Percentiles rank a stretch among this genome's conserved stretches.
phyloP scores from a whole-genome alignment of 2,329 filamentous ascomycete genomes.

The Zymoseptoria ardabiliae region DNA sequence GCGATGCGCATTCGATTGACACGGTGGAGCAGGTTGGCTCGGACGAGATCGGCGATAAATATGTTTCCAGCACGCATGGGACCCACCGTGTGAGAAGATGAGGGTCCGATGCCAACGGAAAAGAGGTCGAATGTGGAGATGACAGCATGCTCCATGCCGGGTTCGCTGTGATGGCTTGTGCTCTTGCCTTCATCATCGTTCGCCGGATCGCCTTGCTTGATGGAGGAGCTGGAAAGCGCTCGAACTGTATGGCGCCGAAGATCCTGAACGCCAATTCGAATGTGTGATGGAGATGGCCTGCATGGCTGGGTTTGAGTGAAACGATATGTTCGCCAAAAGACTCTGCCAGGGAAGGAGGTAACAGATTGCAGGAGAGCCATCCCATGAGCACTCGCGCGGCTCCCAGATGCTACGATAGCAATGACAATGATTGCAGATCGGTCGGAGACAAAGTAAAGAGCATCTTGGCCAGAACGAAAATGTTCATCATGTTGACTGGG shows the following conservation, averaged over 20 bases:
- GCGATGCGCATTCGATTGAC: slow-evolving; percentile 44
- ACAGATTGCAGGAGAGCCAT: no score
- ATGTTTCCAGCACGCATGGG: slow-evolving; percentile 49
- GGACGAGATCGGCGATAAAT: slow-evolving; percentile 43
- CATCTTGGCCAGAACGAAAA: no score
- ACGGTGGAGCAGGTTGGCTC: slow-evolving; percentile 40
- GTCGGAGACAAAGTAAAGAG: no score
- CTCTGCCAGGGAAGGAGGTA: no score
- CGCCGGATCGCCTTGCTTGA: neutral
- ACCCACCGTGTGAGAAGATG: slow-evolving; percentile 46
- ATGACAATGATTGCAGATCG: no score
- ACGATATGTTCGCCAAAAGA: no score
- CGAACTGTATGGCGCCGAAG: neutral
- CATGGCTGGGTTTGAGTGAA: no score
- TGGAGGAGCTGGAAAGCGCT: neutral
- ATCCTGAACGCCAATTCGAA: no score
- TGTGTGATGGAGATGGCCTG: no score
- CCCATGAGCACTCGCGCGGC: no score
- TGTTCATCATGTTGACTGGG: no score
- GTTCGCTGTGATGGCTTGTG: slow-evolving; percentile 41
- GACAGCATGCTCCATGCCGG: slow-evolving; percentile 46
- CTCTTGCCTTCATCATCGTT: slow-evolving; percentile 27
- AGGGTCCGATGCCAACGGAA: slow-evolving; percentile 47
- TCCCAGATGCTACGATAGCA: no score
- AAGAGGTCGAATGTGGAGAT: slow-evolving; percentile 48